Evolutionary conservation across 331 rosid genomes (phyloP).

Genomic region (Malus hybrid): DNA sequence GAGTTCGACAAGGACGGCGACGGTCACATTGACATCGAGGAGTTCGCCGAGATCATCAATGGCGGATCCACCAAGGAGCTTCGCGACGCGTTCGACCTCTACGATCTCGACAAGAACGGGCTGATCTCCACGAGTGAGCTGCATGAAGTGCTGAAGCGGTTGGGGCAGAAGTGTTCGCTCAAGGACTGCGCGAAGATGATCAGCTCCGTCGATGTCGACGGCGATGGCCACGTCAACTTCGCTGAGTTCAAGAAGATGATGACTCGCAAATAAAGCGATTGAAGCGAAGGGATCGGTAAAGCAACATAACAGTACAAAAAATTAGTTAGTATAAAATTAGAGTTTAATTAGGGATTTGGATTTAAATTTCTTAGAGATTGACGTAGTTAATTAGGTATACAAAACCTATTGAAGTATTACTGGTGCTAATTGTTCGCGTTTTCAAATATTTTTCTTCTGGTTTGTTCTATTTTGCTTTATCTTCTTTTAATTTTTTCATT

Average conservation of each 20-base stretch:
- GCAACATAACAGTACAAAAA: neutral
- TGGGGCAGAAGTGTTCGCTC: conserved; percentile 76
- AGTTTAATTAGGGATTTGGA: neutral
- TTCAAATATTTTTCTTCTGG: neutral
- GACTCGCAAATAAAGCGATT: conserved; percentile 7
- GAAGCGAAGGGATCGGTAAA: neutral
- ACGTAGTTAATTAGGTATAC: neutral
- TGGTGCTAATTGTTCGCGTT: neutral
- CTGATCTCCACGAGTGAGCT: conserved; percentile 64
- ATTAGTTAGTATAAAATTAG: neutral
- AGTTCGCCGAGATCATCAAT: conserved; percentile 59
- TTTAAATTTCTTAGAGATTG: neutral
- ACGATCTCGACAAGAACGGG: conserved; percentile 83
- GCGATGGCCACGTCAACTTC: conserved; percentile 78
- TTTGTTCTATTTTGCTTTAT: neutral
- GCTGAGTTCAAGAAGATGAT: conserved; percentile 91
- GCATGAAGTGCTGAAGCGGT: conserved; percentile 52
- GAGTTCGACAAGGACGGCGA: conserved; percentile 78
- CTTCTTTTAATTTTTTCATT: neutral
- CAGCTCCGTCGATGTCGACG: conserved; percentile 68
- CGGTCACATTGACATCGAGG: conserved; percentile 69
- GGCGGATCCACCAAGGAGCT: conserved; percentile 45
- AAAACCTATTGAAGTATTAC: neutral
- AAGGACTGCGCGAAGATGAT: conserved; percentile 71
- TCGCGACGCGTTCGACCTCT: conserved; percentile 78